phyloP scores from a whole-genome alignment of 306 rosid genomes.

The Arachis hypogaea region DNA sequence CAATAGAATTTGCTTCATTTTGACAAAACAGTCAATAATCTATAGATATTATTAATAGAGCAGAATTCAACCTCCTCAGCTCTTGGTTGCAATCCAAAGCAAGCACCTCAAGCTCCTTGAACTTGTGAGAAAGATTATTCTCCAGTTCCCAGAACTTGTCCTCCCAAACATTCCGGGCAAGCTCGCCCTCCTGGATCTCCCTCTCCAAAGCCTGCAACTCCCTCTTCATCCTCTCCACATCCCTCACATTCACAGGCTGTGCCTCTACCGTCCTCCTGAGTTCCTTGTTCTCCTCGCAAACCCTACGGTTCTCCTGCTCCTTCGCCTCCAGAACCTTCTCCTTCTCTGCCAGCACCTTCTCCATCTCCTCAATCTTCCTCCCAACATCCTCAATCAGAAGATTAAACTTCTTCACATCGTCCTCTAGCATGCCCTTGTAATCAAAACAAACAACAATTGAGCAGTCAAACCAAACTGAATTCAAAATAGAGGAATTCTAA shows the following conservation, averaged over 20 bases:
- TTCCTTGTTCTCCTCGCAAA: slow-evolving; percentile 70
- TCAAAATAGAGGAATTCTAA: neutral
- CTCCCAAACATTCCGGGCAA: slow-evolving; percentile 73
- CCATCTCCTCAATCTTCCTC: slow-evolving; percentile 43
- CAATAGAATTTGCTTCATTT: neutral
- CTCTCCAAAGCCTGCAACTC: slow-evolving; percentile 91
- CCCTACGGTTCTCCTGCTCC: slow-evolving; percentile 50
- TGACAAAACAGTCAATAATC: neutral
- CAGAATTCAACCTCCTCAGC: slow-evolving; percentile 58
- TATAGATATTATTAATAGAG: neutral
- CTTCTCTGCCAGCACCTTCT: slow-evolving; percentile 60
- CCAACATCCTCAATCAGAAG: slow-evolving; percentile 56
- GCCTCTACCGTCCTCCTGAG: slow-evolving; percentile 66
- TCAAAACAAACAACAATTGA: neutral
- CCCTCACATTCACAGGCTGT: slow-evolving; percentile 74
- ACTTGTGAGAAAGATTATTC: slow-evolving; percentile 47
- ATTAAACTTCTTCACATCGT: slow-evolving; percentile 76
- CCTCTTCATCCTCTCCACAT: slow-evolving; percentile 89
- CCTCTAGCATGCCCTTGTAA: slow-evolving; percentile 59
- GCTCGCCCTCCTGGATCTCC: slow-evolving; percentile 71
- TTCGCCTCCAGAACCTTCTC: slow-evolving; percentile 69
- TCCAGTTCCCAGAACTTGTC: slow-evolving; percentile 82
- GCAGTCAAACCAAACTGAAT: neutral
- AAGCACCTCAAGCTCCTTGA: slow-evolving; percentile 71
- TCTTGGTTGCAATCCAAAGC: slow-evolving; percentile 79